phyloP scores from a whole-genome alignment of 768 basidiomycete species.

The Boletus eberwhitei region DNA sequence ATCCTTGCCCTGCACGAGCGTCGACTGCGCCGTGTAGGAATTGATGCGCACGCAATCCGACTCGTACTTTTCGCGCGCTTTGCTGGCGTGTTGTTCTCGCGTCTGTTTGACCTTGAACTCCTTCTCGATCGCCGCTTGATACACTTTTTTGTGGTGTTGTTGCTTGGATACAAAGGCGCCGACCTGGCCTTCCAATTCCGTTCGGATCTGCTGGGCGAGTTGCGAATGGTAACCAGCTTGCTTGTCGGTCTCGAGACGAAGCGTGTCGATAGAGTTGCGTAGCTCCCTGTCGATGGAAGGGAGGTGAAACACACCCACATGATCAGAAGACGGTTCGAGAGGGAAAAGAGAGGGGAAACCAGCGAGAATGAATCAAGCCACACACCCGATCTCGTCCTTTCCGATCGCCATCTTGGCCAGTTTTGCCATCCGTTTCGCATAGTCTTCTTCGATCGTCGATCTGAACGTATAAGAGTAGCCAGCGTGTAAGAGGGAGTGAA shows the following conservation, averaged over 20 bases:
- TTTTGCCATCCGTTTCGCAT: conserved; percentile 79
- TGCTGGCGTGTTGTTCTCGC: conserved; percentile 80
- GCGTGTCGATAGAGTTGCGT: conserved; percentile 72
- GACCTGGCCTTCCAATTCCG: conserved; percentile 68
- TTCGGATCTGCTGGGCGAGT: conserved; percentile 71
- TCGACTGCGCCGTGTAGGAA: conserved; percentile 86
- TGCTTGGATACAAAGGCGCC: conserved; percentile 61
- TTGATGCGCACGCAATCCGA: conserved; percentile 91
- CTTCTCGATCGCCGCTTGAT: conserved; percentile 81
- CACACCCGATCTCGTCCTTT: conserved; percentile 91
- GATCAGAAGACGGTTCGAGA: conserved; percentile 7
- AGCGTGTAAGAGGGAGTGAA: too few relatives aligned
- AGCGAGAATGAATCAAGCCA: conserved; percentile 11
- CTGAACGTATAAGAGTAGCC: too few relatives aligned
- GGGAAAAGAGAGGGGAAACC: not conserved
- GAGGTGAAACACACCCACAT: not conserved
- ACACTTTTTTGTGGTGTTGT: conserved; percentile 66
- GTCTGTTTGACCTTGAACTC: conserved; percentile 85
- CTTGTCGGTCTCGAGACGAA: conserved; percentile 80
- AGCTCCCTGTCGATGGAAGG: conserved; percentile 56
- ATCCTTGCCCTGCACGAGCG: conserved; percentile 90
- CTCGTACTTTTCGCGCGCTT: conserved; percentile 93
- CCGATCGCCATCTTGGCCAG: conserved; percentile 76
- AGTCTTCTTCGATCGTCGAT: conserved; percentile 90
- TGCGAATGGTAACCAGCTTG: conserved; percentile 71